A percentile compares a stretch with the other conserved stretches of the same genome.
phyloP scores from a whole-genome alignment of 805 yeast species.

The Priceomyces melissophilus region DNA sequence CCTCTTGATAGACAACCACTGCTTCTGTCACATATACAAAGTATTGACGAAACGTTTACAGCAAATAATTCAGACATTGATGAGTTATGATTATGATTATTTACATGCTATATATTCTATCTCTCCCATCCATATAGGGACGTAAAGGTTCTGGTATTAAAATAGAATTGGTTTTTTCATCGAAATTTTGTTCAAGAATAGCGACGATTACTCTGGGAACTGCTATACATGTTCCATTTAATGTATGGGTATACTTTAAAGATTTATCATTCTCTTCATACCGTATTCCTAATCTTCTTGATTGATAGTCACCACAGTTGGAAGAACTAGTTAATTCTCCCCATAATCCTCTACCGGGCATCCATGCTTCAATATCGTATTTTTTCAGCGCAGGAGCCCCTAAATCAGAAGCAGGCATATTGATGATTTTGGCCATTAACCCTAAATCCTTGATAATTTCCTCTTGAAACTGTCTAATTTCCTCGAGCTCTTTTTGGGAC shows the following conservation, averaged over 20 bases:
- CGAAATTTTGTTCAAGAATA: constrained; percentile 80
- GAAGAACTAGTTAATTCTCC: constrained; percentile 92
- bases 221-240: constrained; percentile 96
- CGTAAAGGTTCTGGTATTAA: constrained; percentile 65
- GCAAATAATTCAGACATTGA: constrained; percentile 11
- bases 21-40: constrained; percentile 1
- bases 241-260: constrained; percentile 65
- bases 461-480: constrained; percentile 61
- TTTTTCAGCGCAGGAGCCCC: constrained; percentile 93
- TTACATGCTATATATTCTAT: constrained; percentile 18
- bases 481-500: constrained; percentile 53
- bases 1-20: constrained; percentile 12
- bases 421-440: constrained; percentile 71
- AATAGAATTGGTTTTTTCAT: constrained; percentile 51
- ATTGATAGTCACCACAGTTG: constrained; percentile 88
- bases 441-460: constrained; percentile 66
- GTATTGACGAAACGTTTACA: constrained; percentile 6
- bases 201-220: constrained; percentile 90
- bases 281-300: constrained; percentile 75
- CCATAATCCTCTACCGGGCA: constrained; percentile 94
- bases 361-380: constrained; percentile 94
- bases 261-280: constrained; percentile 35
- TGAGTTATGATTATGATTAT: constrained; percentile 5
- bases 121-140: constrained; percentile 68
- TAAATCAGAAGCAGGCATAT: constrained; percentile 86